A percentile compares a stretch with the other conserved stretches of the same genome.
These are phyloP conservation scores for Mycena floridula DNA, from an alignment of 768 basidiomycete species.

Conservation along the genomic window DNA sequence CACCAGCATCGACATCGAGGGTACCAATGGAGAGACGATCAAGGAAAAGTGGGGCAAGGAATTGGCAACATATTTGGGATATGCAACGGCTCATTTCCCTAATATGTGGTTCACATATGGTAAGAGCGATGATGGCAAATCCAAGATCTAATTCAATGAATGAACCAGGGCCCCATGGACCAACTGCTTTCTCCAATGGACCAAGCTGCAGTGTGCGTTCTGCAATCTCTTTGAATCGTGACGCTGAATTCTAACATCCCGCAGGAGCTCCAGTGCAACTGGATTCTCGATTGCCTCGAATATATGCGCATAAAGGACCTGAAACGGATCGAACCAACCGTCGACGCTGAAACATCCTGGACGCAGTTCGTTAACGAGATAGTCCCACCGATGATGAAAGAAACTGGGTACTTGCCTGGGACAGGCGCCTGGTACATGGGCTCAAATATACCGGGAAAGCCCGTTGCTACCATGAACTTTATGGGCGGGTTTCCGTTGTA, in stretches of 20 bases:
- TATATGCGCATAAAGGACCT: slow-evolving; percentile 3
- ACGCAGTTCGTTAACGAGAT: too few species aligned
- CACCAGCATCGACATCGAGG: slow-evolving; percentile 15
- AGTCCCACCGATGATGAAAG: too few species aligned
- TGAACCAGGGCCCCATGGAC: slow-evolving; percentile 20
- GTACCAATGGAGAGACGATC: slow-evolving; percentile 12
- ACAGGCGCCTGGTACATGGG: slow-evolving; percentile 19
- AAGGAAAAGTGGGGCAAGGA: slow-evolving; percentile 17
- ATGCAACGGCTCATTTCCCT: slow-evolving; percentile 14
- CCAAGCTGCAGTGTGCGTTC: slow-evolving; percentile 18
- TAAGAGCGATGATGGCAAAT: too few species aligned
- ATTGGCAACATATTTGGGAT: slow-evolving; percentile 17
- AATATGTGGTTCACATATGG: slow-evolving; percentile 22
- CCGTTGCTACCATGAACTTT: slow-evolving; percentile 15
- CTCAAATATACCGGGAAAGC: slow-evolving; percentile 20
- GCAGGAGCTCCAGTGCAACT: slow-evolving; percentile 14
- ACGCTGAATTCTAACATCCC: not conserved
- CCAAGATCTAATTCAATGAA: too few species aligned
- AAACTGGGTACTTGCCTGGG: not conserved
- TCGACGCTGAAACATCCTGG: slow-evolving; percentile 3
- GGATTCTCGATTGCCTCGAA: slow-evolving; percentile 10
- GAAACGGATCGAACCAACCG: slow-evolving; percentile 1
- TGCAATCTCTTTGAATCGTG: not conserved
- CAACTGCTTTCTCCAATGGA: slow-evolving; percentile 20
- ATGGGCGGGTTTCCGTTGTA: slow-evolving; percentile 18